Base-by-base conservation (phyloP, 192 early-diverging fungal genomes). In the Podila verticillata region DNA sequence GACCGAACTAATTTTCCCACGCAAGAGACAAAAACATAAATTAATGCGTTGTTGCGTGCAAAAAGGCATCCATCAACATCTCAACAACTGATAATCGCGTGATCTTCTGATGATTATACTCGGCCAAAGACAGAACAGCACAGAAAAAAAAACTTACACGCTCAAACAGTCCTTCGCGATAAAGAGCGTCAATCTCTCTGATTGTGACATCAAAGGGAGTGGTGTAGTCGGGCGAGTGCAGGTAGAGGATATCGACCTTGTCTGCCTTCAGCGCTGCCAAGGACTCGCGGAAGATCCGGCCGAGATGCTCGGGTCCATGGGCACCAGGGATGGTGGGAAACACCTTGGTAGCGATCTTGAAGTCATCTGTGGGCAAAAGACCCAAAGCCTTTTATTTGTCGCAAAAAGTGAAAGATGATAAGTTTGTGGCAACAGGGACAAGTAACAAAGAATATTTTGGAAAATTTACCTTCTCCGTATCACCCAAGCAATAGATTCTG, bases 211-310 rank as follows among this genome's bases (percentile, higher is more conserved):
- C 89, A 51, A 89, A 86, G 2, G 89, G 87, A 8, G 84, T 87
- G 0, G 82, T 65, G 64, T 87, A 84, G 58, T 92, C 91, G 1
- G 89, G 89, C 1, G 87, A 86, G 61, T 92, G 91, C 12, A 92
- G 75, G 61, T 92, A 92, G 54, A 92, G 86, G 17, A 91, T 87
- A 61, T 91, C 90, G 8, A 92, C 89, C 57, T 84, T 82, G 7
- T 81, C 44, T 2, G 74, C 58, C 10, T 86, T 78, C 56, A 92
- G 72, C 19, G 91, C 91, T 26, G 9, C 64, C 39, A 92, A 67
- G 2, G 88, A 89, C 26, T 75, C 71, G 13, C 28, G 20, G 63
- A 67, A 70, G 22, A 22, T 47, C 61, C 61, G 54, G 51, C 65
- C 84, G 17, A 86, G 73, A 22, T 79, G 63, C 15, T 73, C 80